phyloP scores from a whole-genome alignment of 78 protist species.

The slime mould (Dictyostelium discoideum) region DNA sequence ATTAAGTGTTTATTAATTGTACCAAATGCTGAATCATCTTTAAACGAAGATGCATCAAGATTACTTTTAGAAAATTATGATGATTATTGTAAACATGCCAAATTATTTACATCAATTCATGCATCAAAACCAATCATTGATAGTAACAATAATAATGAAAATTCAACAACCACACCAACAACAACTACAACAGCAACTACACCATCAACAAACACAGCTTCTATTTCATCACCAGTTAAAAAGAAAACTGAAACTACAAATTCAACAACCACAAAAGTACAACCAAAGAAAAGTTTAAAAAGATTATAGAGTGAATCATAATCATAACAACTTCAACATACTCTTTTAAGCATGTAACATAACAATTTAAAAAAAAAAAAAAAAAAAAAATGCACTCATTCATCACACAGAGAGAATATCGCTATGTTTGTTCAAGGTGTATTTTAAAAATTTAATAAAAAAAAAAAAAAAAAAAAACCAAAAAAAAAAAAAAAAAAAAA shows the following conservation, averaged over 20 bases:
- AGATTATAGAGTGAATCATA: constrained; percentile 16
- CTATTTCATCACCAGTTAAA: constrained; percentile 17
- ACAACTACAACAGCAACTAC: background rate
- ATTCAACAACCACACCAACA: background rate
- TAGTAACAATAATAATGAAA: background rate
- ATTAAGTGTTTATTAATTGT: constrained; percentile 97
- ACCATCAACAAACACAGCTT: background rate
- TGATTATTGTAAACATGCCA: constrained; percentile 91
- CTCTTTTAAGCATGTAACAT: background rate
- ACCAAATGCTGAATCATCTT: constrained; percentile 99
- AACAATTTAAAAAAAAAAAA: too few relatives aligned
- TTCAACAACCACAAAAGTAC: background rate
- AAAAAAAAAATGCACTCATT: background rate
- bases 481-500: too few relatives aligned
- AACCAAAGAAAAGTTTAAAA: constrained; percentile 59
- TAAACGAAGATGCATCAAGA: constrained; percentile 99
- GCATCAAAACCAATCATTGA: constrained; percentile 54
- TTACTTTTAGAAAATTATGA: constrained; percentile 94
- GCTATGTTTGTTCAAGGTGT: background rate
- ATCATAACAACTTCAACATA: background rate
- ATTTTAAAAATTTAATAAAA: too few relatives aligned
- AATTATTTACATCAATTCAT: constrained; percentile 87
- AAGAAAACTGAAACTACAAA: constrained; percentile 31
- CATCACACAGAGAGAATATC: background rate
- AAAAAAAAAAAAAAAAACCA: too few relatives aligned